Evolutionary conservation across 2,329 filamentous ascomycete species (phyloP).

Genomic region (Bipolaris sorokiniana): DNA sequence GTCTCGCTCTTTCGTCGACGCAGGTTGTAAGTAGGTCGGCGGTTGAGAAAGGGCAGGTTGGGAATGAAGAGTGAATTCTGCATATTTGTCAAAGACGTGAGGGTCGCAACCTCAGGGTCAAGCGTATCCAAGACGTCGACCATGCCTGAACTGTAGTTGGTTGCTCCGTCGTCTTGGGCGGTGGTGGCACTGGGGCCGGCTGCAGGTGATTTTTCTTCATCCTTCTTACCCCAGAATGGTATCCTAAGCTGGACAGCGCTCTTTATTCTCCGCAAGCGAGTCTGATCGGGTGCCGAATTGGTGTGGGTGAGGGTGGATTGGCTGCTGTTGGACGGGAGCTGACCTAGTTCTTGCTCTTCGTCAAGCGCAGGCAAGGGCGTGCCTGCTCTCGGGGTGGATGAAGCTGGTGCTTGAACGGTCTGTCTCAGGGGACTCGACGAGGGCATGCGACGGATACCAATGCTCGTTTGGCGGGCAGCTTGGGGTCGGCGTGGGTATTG

Average conservation of each 20-base stretch:
- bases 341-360: constrained; percentile 35
- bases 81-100: constrained; percentile 85
- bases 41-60: constrained; percentile 79
- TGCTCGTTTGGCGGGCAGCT: constrained; percentile 43
- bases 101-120: constrained; percentile 81
- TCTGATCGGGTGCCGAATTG: constrained; percentile 17
- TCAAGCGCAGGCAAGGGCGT: constrained; percentile 39
- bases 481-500: constrained; percentile 35
- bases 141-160: constrained; percentile 65
- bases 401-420: constrained; percentile 26
- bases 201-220: constrained; percentile 15
- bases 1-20: constrained; percentile 56
- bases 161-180: constrained; percentile 14
- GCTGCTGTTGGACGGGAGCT: constrained; percentile 25
- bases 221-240: constrained; percentile 35
- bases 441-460: constrained; percentile 45
- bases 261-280: constrained; percentile 37
- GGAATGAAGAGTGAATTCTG: constrained; percentile 90
- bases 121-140: constrained; percentile 73
- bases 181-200: background rate
- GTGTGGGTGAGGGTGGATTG: constrained; percentile 24
- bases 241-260: constrained; percentile 38
- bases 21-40: constrained; percentile 78
- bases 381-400: constrained; percentile 30
- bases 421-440: constrained; percentile 34